Percentiles rank a stretch among this genome's conserved stretches.
Evolutionary conservation across 2,329 filamentous ascomycete species (phyloP).

Genomic region (Verticillium nubilum): DNA sequence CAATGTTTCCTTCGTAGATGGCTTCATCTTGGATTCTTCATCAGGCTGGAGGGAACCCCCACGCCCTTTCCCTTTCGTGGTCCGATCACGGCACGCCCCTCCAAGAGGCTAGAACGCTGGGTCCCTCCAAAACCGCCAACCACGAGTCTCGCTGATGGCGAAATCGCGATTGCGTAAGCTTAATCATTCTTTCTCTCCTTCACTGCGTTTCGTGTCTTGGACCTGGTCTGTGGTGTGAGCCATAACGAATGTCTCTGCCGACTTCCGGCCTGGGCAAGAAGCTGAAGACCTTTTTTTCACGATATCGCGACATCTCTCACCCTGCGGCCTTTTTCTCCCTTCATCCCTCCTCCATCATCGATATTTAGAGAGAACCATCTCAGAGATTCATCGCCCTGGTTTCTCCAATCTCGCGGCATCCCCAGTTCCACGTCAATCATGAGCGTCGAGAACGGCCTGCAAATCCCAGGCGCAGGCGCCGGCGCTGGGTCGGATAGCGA

Average conservation of each 20-base stretch:
- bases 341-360: background rate
- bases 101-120: background rate
- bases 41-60: too few species aligned
- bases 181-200: background rate
- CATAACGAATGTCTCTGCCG: background rate
- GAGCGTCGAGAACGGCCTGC: conserved; percentile 5
- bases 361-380: background rate
- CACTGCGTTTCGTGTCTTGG: background rate
- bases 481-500: conserved; percentile 7
- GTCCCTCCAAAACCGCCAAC: background rate
- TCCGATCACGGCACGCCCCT: background rate
- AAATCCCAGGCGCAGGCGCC: conserved; percentile 2
- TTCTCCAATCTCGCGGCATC: background rate
- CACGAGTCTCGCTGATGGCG: background rate
- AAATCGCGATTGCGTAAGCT: background rate
- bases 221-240: background rate
- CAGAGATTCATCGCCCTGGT: background rate
- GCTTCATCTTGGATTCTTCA: too few species aligned
- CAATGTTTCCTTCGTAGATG: background rate
- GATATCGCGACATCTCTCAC: background rate
- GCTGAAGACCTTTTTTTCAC: background rate
- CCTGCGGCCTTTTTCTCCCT: background rate
- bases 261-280: background rate
- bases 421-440: background rate
- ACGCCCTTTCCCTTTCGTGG: background rate